A percentile compares a stretch with the other conserved stretches of the same genome.
These are phyloP conservation scores for Trichoderma polysporum DNA, from an alignment of 2,329 filamentous ascomycete species.

Conservation along the genomic window DNA sequence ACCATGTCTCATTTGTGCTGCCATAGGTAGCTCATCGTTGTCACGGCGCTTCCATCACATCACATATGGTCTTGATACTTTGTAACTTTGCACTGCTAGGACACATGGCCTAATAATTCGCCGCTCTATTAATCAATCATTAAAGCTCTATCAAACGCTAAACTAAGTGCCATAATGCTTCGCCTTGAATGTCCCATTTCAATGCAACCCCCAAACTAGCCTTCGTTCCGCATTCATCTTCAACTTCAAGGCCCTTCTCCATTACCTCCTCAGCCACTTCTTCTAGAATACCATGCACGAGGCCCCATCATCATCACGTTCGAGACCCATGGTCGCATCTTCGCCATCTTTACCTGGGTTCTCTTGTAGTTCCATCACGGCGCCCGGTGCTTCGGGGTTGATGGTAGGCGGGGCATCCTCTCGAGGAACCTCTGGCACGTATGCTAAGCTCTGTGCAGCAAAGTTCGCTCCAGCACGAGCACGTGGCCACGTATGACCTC, in stretches of 20 bases:
- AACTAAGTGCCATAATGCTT: background rate
- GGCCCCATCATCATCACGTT: background rate
- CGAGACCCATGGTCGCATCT: background rate
- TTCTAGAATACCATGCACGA: background rate
- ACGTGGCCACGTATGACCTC: background rate
- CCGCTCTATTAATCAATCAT: slow-evolving; percentile 1
- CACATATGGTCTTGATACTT: background rate
- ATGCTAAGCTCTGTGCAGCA: background rate
- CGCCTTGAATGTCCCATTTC: background rate
- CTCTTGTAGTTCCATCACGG: background rate
- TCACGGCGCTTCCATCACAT: background rate
- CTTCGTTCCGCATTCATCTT: background rate
- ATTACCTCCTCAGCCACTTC: background rate
- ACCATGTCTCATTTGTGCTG: background rate
- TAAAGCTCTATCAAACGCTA: background rate
- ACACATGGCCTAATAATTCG: background rate
- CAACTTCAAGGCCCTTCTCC: background rate
- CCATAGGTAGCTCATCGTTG: background rate
- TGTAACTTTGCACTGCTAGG: background rate
- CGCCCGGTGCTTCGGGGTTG: background rate
- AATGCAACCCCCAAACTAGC: background rate
- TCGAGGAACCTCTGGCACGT: background rate
- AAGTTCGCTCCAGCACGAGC: background rate
- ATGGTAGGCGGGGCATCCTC: background rate
- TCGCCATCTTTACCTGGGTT: background rate